phyloP scores from a whole-genome alignment of 129 eudicot genomes.

The Smallanthus sonchifolius region DNA sequence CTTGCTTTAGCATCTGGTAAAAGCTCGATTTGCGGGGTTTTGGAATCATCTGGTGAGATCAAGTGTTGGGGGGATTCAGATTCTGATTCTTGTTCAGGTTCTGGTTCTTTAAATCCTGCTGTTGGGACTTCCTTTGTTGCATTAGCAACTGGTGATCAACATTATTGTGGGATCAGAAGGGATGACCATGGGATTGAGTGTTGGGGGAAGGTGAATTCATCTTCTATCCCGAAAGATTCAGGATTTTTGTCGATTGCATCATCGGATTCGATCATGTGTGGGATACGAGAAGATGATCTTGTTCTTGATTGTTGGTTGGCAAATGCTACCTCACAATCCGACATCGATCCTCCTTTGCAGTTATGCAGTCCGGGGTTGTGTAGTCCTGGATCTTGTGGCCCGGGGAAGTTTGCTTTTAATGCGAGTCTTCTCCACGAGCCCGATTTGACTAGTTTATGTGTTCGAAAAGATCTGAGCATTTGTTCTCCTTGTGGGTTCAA shows the following conservation, averaged over 20 bases:
- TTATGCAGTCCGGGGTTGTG: slow-evolving; percentile 94
- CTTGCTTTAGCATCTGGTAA: slow-evolving; percentile 47
- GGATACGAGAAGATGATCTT: slow-evolving; percentile 82
- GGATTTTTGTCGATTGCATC: slow-evolving; percentile 80
- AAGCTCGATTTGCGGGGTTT: slow-evolving; percentile 57
- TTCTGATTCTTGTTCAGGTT: no score
- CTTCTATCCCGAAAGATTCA: slow-evolving; percentile 67
- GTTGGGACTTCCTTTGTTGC: slow-evolving; percentile 51
- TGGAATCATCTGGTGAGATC: slow-evolving; percentile 55
- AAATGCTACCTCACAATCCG: slow-evolving; percentile 33
- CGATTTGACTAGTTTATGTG: slow-evolving; percentile 69
- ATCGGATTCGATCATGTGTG: slow-evolving; percentile 63
- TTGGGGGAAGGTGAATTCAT: slow-evolving; percentile 75
- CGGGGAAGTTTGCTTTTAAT: slow-evolving; percentile 66
- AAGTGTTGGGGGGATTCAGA: slow-evolving; percentile 69
- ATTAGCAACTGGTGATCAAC: slow-evolving; percentile 58
- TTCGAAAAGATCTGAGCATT: slow-evolving; percentile 68
- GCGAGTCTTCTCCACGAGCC: slow-evolving; percentile 86
- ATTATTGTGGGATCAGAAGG: slow-evolving; percentile 81
- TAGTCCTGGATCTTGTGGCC: slow-evolving; percentile 54
- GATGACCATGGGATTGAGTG: slow-evolving; percentile 81
- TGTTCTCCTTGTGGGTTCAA: slow-evolving; percentile 83
- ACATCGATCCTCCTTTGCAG: slow-evolving; percentile 91
- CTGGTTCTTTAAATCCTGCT: slow-evolving; percentile 38
- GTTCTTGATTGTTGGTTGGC: slow-evolving; percentile 93